A percentile compares a stretch with the other conserved stretches of the same genome.
Conservation (phyloP, 257 asterid species). For the Solanum chmielewskii region DNA sequence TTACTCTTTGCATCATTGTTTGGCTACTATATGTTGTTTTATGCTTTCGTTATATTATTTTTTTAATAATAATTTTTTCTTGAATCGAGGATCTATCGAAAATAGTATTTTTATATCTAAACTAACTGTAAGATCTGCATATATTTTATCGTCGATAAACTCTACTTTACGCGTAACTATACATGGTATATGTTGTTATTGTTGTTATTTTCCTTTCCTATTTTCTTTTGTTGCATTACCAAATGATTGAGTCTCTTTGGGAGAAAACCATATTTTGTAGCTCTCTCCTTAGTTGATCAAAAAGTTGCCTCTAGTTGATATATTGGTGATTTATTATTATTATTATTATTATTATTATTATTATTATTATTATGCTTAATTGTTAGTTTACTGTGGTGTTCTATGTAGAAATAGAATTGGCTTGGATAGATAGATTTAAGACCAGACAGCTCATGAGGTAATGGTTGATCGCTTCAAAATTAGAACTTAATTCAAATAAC, state of each 20-base stretch:
- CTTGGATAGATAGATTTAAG: too few relatives aligned
- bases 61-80: too few relatives aligned
- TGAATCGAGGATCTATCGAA: neutral
- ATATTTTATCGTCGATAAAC: neutral
- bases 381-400: neutral
- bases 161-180: too few relatives aligned
- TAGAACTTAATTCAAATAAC: neutral
- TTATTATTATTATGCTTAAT: too few relatives aligned
- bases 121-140: too few relatives aligned
- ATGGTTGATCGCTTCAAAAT: accelerated
- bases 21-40: too few relatives aligned
- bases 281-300: neutral
- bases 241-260: neutral
- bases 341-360: too few relatives aligned
- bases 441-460: accelerated
- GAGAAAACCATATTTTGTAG: neutral
- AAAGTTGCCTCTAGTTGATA: neutral
- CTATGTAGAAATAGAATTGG: accelerated
- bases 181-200: neutral
- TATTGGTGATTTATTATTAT: neutral
- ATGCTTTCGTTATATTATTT: too few relatives aligned
- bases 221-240: neutral
- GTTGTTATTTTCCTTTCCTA: too few relatives aligned
- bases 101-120: too few relatives aligned
- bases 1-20: neutral